phyloP scores from a whole-genome alignment of 495 filamentous ascomycete genomes.

The Lasiosphaeria hispida region DNA sequence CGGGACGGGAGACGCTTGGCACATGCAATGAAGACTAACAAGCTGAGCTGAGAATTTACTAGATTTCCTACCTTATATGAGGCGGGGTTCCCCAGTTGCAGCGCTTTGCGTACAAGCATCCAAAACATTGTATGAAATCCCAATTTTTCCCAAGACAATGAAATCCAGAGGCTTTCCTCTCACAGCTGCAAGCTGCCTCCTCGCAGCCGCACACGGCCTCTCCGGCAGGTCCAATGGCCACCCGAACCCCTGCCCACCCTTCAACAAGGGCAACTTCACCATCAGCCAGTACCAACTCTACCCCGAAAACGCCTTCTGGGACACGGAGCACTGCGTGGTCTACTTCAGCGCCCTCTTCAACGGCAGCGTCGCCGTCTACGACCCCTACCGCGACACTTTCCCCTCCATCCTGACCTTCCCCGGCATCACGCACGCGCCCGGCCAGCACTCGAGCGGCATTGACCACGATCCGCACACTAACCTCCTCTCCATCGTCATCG shows the following conservation, averaged over 20 bases:
- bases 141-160: too few species aligned
- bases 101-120: too few species aligned
- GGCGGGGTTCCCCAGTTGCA: too few species aligned
- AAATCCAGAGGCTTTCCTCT: too few species aligned
- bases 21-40: too few species aligned
- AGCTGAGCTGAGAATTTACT: too few species aligned
- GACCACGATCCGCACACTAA: conserved; percentile 21
- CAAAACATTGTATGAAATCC: too few species aligned
- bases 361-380: conserved; percentile 21
- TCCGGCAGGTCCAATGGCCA: too few species aligned
- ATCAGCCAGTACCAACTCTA: conserved; percentile 32
- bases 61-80: too few species aligned
- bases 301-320: conserved; percentile 32
- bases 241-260: background rate
- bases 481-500: conserved; percentile 28
- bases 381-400: conserved; percentile 25
- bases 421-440: conserved; percentile 24
- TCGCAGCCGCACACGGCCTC: too few species aligned
- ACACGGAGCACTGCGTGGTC: conserved; percentile 25
- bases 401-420: conserved; percentile 25
- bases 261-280: conserved; percentile 22
- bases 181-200: too few species aligned
- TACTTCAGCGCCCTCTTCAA: conserved; percentile 19
- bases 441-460: conserved; percentile 29
- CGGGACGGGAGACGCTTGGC: too few species aligned